Percentiles rank a stretch among this genome's conserved stretches.
Evolutionary conservation across 257 asterid genomes (phyloP).

Genomic region (Anisodus acutangulus): DNA sequence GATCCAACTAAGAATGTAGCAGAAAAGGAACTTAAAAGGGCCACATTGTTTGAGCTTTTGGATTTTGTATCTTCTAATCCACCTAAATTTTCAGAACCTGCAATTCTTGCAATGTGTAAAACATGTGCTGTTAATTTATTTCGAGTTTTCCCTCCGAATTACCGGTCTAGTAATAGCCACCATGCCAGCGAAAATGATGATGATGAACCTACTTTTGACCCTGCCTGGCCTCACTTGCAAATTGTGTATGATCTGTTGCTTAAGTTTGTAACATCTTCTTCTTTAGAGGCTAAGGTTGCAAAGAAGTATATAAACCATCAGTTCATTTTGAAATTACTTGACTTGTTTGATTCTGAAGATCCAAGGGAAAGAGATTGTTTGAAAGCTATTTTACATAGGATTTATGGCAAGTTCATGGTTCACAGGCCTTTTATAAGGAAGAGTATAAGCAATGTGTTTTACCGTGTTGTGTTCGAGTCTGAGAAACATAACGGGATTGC

Average conservation of each 20-base stretch:
- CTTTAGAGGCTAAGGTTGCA: conserved; percentile 70
- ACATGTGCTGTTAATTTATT: conserved; percentile 80
- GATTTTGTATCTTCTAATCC: conserved; percentile 72
- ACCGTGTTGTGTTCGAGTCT: conserved; percentile 65
- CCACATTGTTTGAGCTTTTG: conserved; percentile 75
- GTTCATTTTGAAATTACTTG: conserved; percentile 65
- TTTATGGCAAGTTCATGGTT: conserved; percentile 83
- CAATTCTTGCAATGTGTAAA: conserved; percentile 72
- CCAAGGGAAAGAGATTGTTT: conserved; percentile 86
- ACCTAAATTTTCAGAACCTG: conserved; percentile 66
- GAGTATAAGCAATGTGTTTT: conserved; percentile 68
- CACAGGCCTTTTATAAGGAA: conserved; percentile 83
- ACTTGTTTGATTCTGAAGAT: conserved; percentile 83
- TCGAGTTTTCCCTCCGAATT: conserved; percentile 70
- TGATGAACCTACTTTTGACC: conserved; percentile 77
- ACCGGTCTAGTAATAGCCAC: conserved; percentile 38
- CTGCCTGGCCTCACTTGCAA: conserved; percentile 86
- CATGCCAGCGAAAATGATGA: conserved; percentile 58
- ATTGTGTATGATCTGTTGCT: conserved; percentile 75
- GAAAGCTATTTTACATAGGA: conserved; percentile 78
- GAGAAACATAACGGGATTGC: conserved; percentile 84
- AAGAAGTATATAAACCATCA: conserved; percentile 70
- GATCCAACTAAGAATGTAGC: conserved; percentile 56
- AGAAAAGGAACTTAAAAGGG: conserved; percentile 73
- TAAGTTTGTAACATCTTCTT: conserved; percentile 64